Evolutionary conservation across 148 eudicot species (phyloP).

Genomic region (Camellia japonica): DNA sequence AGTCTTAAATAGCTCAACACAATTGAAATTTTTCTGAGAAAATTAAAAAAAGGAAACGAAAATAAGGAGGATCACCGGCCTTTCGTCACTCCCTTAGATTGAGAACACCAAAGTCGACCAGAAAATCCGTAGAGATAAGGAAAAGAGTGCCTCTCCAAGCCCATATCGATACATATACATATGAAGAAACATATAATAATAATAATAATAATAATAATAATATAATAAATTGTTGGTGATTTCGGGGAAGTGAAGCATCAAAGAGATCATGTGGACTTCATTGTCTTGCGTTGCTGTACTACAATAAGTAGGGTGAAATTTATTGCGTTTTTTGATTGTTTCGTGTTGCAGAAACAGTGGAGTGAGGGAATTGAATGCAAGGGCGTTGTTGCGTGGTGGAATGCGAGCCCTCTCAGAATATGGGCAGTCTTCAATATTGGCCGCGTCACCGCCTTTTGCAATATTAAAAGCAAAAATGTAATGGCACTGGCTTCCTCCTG

Average conservation of each 20-base stretch:
- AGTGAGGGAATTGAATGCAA: constrained; percentile 29
- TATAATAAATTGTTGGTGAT: not conserved
- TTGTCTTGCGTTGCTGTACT: not conserved
- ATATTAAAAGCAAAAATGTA: not conserved
- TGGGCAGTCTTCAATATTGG: constrained; percentile 16
- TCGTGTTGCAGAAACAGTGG: constrained; percentile 10
- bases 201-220: too few species aligned
- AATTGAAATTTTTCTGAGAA: constrained; percentile 5
- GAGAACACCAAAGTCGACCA: constrained; percentile 7
- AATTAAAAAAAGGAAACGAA: too few species aligned
- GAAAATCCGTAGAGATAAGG: constrained; percentile 23
- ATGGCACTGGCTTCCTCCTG: too few species aligned
- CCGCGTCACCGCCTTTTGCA: constrained; percentile 5
- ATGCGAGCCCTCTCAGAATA: constrained; percentile 21
- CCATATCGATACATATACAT: constrained; percentile 19
- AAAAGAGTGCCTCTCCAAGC: constrained; percentile 11
- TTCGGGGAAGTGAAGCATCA: not conserved
- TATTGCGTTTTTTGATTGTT: not conserved
- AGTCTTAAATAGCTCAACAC: constrained; percentile 19
- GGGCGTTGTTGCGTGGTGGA: constrained; percentile 19
- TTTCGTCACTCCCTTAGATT: constrained; percentile 14
- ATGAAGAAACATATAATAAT: not conserved
- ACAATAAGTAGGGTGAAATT: not conserved
- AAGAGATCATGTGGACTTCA: constrained; percentile 13
- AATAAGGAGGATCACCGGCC: not conserved